phyloP scores from a whole-genome alignment of 306 rosid species.

The Malus orientalis region DNA sequence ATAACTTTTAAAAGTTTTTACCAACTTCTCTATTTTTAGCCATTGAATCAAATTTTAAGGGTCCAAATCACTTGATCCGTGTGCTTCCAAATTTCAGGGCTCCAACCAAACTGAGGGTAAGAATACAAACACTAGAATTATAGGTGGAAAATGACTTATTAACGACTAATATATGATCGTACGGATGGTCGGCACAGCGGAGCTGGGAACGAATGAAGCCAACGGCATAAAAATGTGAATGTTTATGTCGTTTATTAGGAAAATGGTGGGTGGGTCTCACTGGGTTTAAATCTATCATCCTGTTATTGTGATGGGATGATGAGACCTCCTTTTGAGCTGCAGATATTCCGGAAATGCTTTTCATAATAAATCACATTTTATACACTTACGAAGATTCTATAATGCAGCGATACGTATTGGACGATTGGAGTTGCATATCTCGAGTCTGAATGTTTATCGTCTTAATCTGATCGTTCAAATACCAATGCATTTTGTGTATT shows the following conservation, averaged over 20 bases:
- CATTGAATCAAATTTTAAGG: too few species aligned
- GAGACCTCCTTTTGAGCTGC: slow-evolving; percentile 30
- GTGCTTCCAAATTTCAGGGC: neutral
- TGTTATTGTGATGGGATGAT: slow-evolving; percentile 33
- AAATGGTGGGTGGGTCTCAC: slow-evolving; percentile 35
- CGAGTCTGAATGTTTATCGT: too few species aligned
- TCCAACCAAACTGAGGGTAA: neutral
- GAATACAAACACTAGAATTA: slow-evolving; percentile 39
- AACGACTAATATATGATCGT: slow-evolving; percentile 24
- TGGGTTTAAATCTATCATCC: slow-evolving; percentile 24
- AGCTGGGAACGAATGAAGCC: slow-evolving; percentile 12
- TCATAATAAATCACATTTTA: neutral
- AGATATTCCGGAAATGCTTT: slow-evolving; percentile 21
- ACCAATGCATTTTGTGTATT: too few species aligned
- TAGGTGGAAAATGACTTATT: slow-evolving; percentile 27
- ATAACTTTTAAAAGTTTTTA: too few species aligned
- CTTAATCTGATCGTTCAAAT: too few species aligned
- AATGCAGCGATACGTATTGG: too few species aligned
- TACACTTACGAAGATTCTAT: too few species aligned
- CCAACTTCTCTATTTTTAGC: too few species aligned
- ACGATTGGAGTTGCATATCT: too few species aligned
- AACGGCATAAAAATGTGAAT: neutral
- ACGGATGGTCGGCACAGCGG: slow-evolving; percentile 15
- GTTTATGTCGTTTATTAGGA: slow-evolving; percentile 18
- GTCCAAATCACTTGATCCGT: too few species aligned